phyloP scores from a whole-genome alignment of 345 rosid genomes.

The Mallotus nudiflorus region DNA sequence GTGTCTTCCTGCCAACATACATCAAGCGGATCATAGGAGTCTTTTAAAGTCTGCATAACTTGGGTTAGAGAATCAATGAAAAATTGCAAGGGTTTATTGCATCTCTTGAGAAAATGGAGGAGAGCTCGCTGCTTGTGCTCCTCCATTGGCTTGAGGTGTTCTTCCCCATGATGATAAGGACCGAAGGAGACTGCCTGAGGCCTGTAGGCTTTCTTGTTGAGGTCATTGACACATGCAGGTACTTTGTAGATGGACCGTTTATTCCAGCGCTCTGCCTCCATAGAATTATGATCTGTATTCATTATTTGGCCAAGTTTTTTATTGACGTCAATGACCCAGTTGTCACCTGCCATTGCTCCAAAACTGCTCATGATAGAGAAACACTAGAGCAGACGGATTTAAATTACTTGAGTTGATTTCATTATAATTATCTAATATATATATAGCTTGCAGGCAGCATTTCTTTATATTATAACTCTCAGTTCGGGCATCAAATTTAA shows the following conservation, averaged over 20 bases:
- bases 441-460: too few species aligned
- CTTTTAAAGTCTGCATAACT: conserved; percentile 25
- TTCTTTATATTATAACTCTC: too few species aligned
- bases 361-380: too few species aligned
- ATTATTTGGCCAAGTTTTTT: conserved; percentile 19
- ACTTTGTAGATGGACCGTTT: conserved; percentile 45
- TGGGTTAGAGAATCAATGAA: conserved; percentile 24
- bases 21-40: conserved; percentile 32
- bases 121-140: conserved; percentile 44
- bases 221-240: conserved; percentile 29
- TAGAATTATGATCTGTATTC: too few species aligned
- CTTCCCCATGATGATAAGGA: conserved; percentile 40
- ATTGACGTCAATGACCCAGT: conserved; percentile 25
- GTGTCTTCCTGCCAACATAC: conserved; percentile 24
- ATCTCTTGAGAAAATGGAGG: conserved; percentile 36
- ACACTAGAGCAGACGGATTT: too few species aligned
- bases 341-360: neutral
- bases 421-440: too few species aligned
- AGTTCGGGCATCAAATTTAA: too few species aligned
- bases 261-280: conserved; percentile 27
- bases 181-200: conserved; percentile 47
- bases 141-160: conserved; percentile 40
- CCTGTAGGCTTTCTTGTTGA: conserved; percentile 37
- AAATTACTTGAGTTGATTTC: too few species aligned
- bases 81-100: conserved; percentile 15